phyloP scores from a whole-genome alignment of 2,329 filamentous ascomycete genomes.

The Parascedosporium putredinis region DNA sequence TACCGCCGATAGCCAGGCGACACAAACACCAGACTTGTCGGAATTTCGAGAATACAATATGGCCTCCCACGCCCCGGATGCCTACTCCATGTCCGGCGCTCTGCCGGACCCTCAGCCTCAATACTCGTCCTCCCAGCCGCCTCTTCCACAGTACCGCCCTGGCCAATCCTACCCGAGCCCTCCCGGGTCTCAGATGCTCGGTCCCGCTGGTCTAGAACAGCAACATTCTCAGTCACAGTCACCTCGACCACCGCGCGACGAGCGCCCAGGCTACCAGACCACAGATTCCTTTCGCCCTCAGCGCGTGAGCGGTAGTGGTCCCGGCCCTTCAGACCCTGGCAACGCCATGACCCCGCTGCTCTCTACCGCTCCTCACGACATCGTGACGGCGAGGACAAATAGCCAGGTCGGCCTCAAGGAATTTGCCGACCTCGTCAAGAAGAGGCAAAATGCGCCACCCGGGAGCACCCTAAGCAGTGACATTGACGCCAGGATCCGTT shows the following conservation, averaged over 20 bases:
- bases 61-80: neutral
- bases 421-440: constrained; percentile 22
- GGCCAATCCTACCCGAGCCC: neutral
- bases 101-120: neutral
- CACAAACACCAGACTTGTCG: too few relatives aligned
- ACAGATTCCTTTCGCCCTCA: constrained; percentile 3
- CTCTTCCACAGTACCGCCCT: neutral
- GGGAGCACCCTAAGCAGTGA: constrained; percentile 20
- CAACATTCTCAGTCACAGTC: neutral
- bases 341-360: constrained; percentile 12
- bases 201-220: constrained; percentile 2
- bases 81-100: constrained; percentile 7
- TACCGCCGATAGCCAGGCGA: neutral
- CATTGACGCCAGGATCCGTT: constrained; percentile 32
- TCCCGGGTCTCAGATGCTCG: constrained; percentile 6
- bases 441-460: constrained; percentile 18
- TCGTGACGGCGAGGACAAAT: constrained; percentile 22
- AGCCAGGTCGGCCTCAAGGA: constrained; percentile 26
- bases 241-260: neutral
- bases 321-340: neutral
- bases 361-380: constrained; percentile 16
- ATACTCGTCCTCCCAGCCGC: neutral
- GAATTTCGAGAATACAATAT: neutral
- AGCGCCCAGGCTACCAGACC: neutral
- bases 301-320: neutral